These are phyloP conservation scores for Leucocoprinus leucothites DNA, from an alignment of 768 basidiomycete species.

Conservation along the genomic window DNA sequence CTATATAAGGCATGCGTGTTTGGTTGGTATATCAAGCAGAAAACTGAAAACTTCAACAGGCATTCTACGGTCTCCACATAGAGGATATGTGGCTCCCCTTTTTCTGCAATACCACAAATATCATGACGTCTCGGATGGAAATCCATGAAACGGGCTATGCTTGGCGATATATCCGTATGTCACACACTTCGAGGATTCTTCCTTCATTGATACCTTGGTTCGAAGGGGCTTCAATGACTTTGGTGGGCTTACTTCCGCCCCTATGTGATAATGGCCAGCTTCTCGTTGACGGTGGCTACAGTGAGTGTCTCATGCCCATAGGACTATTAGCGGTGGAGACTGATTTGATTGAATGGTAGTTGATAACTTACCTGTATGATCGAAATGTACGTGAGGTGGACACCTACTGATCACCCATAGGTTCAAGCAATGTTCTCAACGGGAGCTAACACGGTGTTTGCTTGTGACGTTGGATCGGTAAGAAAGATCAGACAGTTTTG, in stretches of 20 bases:
- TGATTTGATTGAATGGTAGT: conserved; percentile 44
- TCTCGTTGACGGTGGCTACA: conserved; percentile 87
- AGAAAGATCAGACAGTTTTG: conserved; percentile 21
- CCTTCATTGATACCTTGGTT: conserved; percentile 3
- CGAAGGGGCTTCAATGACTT: conserved; percentile 91
- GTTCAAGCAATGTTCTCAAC: conserved; percentile 89
- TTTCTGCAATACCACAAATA: conserved; percentile 98
- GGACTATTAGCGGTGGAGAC: background rate
- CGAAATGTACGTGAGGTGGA: background rate
- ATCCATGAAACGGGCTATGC: conserved; percentile 99
- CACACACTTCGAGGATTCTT: background rate
- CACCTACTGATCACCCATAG: conserved; percentile 31
- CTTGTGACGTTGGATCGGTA: conserved; percentile 90
- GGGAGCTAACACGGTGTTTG: conserved; percentile 89
- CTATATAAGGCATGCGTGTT: conserved; percentile 72
- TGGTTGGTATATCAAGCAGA: background rate
- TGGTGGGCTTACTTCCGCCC: conserved; percentile 93
- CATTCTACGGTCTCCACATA: conserved; percentile 92
- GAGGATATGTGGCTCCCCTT: conserved; percentile 99
- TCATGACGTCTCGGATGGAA: conserved; percentile 94
- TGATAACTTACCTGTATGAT: conserved; percentile 80
- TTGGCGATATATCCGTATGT: conserved; percentile 86
- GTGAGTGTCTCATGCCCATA: conserved; percentile 40
- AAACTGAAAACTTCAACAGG: conserved; percentile 33
- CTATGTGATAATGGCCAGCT: conserved; percentile 92